Base-by-base conservation (phyloP, 2,329 filamentous ascomycete species). In the Epichloe coenophiala region DNA sequence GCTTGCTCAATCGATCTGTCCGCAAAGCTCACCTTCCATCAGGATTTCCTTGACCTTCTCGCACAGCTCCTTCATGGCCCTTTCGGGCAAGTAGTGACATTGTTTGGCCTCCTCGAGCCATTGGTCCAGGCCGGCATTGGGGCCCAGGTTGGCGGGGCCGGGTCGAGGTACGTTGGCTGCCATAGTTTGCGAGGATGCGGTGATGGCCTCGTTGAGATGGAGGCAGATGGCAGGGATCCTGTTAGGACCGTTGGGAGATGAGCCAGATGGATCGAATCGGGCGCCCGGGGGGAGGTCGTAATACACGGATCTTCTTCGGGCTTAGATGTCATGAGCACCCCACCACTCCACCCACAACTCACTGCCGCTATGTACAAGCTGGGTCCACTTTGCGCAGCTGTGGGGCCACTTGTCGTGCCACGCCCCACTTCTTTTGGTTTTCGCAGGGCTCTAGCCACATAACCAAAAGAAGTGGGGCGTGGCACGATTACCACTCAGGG, bases 11-110 rank as follows among this genome's bases (percentile, higher is more conserved):
- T 31, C 31, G 31, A 31, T 31, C 31, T 31, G 7, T 11, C 31
- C 8, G 31, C 12, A 39, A 21, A 43, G 53, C 62, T 57, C 66
- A 93, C 88, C 88, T 76, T 98, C 93, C 93, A 98, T 98, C 61
- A 98, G 77, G 58, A 88, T 94, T 71, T 97, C 93, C 74, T 98
- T 98, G 54, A 97, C 93, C 65, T 95, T 95, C 73, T 98, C 93
- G 68, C 93, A 98, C 46, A 98, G 78, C 68, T 95, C 87, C 76
- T 98, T 98, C 93, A 98, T 98, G 63, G 94, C 88, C 55, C 84
- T 73, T 71, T 98, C 93, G 47, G 93, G 93, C 48, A 98, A 78
- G 67, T 97, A 96, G 68, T 95, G 93, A 72, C 93, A 97, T 69
- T 93, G 86, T 70, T 95, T 96, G 43, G 93, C 93, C 68, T 94